Percentiles rank a stretch among this genome's conserved stretches.
phyloP scores from a whole-genome alignment of 768 basidiomycete genomes.

The Hygrophorus pudorinus region DNA sequence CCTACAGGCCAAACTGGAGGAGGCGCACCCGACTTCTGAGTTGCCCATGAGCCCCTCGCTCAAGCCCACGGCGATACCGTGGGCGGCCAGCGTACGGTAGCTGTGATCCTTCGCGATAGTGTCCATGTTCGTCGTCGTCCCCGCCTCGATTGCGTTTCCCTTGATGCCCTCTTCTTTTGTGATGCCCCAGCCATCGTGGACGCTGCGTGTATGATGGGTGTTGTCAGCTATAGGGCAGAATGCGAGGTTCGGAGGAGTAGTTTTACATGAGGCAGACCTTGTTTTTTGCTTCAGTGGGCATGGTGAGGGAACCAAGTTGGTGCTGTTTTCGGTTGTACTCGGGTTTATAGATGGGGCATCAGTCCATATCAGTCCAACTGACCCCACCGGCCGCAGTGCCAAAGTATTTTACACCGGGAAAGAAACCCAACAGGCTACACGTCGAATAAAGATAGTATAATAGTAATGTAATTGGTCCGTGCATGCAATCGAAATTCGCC shows the following conservation, averaged over 20 bases:
- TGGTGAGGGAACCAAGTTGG: no score
- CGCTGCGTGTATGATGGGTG: no score
- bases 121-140: conserved; percentile 83
- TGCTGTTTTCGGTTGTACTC: no score
- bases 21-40: conserved; percentile 86
- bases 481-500: no score
- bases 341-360: no score
- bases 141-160: conserved; percentile 85
- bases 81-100: conserved; percentile 65
- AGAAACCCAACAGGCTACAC: no score
- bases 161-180: conserved; percentile 56
- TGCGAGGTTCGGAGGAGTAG: background rate
- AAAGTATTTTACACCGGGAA: no score
- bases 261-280: conserved; percentile 88
- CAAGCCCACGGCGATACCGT: conserved; percentile 87
- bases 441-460: no score
- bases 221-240: no score
- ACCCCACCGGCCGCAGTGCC: no score
- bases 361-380: no score
- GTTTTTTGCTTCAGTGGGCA: conserved; percentile 48
- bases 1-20: background rate
- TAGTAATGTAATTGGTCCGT: no score
- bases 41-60: conserved; percentile 96
- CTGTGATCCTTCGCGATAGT: conserved; percentile 68
- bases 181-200: conserved; percentile 96